phyloP scores from a whole-genome alignment of 768 basidiomycete genomes.

The Dioszegia crocea region DNA sequence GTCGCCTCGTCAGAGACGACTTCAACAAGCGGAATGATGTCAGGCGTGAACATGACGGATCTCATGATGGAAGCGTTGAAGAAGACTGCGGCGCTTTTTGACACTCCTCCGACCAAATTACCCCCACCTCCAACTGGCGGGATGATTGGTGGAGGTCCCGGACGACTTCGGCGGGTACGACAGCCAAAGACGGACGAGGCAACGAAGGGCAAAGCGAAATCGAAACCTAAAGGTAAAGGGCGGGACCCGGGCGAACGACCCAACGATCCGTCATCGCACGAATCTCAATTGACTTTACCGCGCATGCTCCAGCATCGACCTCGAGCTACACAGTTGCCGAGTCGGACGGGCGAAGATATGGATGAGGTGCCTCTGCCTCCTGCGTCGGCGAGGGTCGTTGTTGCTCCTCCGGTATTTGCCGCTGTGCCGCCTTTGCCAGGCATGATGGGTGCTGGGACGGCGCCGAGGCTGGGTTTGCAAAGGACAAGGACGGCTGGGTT shows the following conservation, averaged over 20 bases:
- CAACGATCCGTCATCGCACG: not conserved
- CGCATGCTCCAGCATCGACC: not conserved
- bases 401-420: not conserved
- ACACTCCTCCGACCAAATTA: not conserved
- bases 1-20: not conserved
- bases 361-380: not conserved
- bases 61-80: not conserved
- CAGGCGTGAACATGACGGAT: not conserved
- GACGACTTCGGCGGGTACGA: not conserved
- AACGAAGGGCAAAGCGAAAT: too few relatives aligned
- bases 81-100: not conserved
- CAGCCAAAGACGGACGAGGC: not conserved
- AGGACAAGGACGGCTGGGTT: not conserved
- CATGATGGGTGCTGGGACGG: not conserved
- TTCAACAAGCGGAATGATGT: not conserved
- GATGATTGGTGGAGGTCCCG: not conserved
- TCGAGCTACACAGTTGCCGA: not conserved
- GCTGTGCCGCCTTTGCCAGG: not conserved
- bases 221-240: not conserved
- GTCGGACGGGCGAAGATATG: not conserved
- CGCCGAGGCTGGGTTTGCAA: not conserved
- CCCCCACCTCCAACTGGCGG: not conserved
- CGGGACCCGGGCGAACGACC: conserved; percentile 4
- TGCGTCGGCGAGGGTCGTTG: not conserved
- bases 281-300: not conserved